Evolutionary conservation across 2,329 filamentous ascomycete species (phyloP).

Genomic region (Pyricularia sp.): DNA sequence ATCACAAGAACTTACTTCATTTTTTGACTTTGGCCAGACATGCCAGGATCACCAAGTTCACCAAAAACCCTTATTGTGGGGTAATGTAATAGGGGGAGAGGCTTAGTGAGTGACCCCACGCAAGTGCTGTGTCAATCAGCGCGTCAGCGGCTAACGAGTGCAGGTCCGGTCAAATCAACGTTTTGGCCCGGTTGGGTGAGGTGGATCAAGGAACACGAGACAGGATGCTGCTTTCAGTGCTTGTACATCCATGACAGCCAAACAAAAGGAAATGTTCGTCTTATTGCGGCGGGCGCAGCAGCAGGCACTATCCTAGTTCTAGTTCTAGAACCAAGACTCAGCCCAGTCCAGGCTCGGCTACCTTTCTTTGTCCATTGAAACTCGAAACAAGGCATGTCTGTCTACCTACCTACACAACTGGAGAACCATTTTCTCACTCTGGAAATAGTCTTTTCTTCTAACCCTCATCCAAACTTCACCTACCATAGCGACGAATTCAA

Average conservation of each 20-base stretch:
- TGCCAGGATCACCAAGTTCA: not conserved
- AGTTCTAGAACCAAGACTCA: not conserved
- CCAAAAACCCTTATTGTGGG: not conserved
- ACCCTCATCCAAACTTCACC: not conserved
- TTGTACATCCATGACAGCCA: not conserved
- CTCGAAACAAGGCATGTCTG: no score
- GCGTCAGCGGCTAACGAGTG: not conserved
- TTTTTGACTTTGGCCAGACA: no score
- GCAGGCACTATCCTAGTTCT: not conserved
- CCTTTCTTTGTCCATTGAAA: not conserved
- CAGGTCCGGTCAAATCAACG: not conserved
- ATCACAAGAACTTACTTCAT: no score
- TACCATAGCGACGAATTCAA: not conserved
- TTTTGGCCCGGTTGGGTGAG: not conserved
- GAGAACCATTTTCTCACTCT: not conserved
- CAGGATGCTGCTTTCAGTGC: not conserved
- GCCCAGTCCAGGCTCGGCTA: not conserved
- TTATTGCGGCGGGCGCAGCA: not conserved
- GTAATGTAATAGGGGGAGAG: not conserved
- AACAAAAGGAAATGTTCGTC: not conserved
- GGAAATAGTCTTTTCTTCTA: not conserved
- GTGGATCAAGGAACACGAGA: not conserved
- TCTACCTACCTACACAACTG: not conserved
- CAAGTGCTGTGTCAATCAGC: not conserved
- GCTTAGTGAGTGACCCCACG: not conserved